Conservation (phyloP, 2,329 filamentous ascomycete genomes). For the Fusarium papillatum region DNA sequence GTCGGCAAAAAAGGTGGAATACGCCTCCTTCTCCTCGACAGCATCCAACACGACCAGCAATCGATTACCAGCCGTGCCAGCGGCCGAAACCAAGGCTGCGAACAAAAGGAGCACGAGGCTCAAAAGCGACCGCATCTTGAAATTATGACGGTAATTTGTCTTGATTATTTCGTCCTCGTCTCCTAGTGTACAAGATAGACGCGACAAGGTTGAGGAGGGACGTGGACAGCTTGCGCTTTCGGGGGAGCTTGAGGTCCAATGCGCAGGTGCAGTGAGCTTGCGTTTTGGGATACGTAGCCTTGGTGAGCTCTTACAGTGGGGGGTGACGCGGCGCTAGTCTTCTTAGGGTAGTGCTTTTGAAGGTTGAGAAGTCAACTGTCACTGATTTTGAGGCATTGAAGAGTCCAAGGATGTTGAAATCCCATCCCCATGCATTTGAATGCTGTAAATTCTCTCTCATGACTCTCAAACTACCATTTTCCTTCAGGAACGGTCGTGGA, state of each 20-base stretch:
- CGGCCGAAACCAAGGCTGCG: constrained; percentile 76
- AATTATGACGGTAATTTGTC: constrained; percentile 1
- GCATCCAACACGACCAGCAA: constrained; percentile 91
- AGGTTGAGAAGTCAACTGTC: background rate
- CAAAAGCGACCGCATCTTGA: constrained; percentile 79
- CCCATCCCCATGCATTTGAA: background rate
- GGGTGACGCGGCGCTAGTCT: constrained; percentile 25
- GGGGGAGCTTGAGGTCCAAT: constrained; percentile 34
- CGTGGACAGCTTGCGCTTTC: constrained; percentile 43
- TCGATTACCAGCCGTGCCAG: constrained; percentile 84
- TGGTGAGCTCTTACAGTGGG: constrained; percentile 25
- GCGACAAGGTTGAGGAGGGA: constrained; percentile 16
- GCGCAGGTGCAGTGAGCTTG: constrained; percentile 38
- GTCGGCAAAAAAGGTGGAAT: constrained; percentile 85
- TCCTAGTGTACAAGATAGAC: constrained; percentile 16
- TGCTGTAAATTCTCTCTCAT: too few species aligned
- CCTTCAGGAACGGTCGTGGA: background rate
- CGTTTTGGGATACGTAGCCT: constrained; percentile 56
- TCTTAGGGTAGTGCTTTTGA: background rate
- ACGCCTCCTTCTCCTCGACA: constrained; percentile 82
- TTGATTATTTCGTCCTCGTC: constrained; percentile 19
- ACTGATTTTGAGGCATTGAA: background rate
- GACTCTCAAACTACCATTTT: background rate
- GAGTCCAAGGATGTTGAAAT: background rate
- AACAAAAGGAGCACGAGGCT: constrained; percentile 78